These are phyloP conservation scores for Malus sieversii DNA, from an alignment of 306 rosid genomes.

Conservation along the genomic window DNA sequence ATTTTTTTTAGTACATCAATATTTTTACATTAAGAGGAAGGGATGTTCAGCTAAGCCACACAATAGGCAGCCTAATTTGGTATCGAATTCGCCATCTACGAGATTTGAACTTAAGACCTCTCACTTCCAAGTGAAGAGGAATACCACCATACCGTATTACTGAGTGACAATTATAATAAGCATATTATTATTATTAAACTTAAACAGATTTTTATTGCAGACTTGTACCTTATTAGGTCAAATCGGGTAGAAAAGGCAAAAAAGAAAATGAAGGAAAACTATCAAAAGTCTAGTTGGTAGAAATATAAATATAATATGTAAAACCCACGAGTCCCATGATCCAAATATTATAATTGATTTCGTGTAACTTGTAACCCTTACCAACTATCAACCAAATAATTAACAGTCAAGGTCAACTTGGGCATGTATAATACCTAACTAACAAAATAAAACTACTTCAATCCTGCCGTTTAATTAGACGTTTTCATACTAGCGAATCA, in stretches of 20 bases:
- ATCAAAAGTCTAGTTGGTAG: background rate
- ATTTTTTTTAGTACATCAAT: no score
- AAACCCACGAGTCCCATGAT: background rate
- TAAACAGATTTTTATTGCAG: no score
- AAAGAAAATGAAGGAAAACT: background rate
- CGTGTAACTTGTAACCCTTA: background rate
- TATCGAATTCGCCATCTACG: no score
- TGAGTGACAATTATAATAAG: no score
- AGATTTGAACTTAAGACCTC: no score
- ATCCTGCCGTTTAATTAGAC: background rate
- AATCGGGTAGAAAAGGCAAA: background rate
- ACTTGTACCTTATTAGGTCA: no score
- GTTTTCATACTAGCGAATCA: background rate
- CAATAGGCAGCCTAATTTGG: no score
- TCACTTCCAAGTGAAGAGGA: no score
- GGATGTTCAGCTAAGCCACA: no score
- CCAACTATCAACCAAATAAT: background rate
- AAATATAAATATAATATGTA: background rate
- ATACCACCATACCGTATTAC: fast-evolving
- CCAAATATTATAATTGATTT: background rate
- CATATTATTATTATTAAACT: no score
- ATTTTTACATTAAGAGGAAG: no score
- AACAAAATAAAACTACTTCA: background rate
- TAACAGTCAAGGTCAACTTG: background rate
- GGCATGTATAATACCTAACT: background rate